Percentiles rank a stretch among this genome's conserved stretches.
Evolutionary conservation across 2,329 filamentous ascomycete genomes (phyloP).

Genomic region (Escovopsis weberi): DNA sequence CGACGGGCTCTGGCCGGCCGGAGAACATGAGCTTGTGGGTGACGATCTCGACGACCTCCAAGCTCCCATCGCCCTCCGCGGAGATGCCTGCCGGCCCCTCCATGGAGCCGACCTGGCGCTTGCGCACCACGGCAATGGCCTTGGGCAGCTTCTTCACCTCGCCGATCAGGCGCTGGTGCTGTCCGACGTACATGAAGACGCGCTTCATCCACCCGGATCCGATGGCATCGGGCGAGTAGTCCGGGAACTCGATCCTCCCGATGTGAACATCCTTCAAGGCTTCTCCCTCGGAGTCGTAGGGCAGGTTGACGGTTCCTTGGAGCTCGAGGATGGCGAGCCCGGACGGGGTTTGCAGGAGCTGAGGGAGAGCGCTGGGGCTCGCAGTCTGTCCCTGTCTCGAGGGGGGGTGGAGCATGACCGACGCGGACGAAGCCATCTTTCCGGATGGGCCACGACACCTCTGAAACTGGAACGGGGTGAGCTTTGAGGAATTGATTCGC

Average conservation of each 20-base stretch:
- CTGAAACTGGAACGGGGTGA: neutral
- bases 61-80: slow-evolving; percentile 25
- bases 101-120: slow-evolving; percentile 25
- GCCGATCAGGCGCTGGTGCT: slow-evolving; percentile 76
- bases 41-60: slow-evolving; percentile 80
- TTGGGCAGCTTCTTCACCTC: slow-evolving; percentile 77
- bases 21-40: slow-evolving; percentile 80
- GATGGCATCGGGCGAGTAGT: slow-evolving; percentile 38
- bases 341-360: slow-evolving; percentile 74
- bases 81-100: slow-evolving; percentile 23
- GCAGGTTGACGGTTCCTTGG: slow-evolving; percentile 77
- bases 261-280: slow-evolving; percentile 27
- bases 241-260: slow-evolving; percentile 65
- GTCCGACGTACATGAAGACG: slow-evolving; percentile 76
- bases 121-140: slow-evolving; percentile 64
- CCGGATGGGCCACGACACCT: neutral
- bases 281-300: slow-evolving; percentile 24
- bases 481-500: no score
- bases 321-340: slow-evolving; percentile 85
- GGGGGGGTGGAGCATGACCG: slow-evolving; percentile 27
- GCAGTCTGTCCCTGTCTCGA: slow-evolving; percentile 9
- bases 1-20: slow-evolving; percentile 71
- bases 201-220: slow-evolving; percentile 74
- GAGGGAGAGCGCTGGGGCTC: slow-evolving; percentile 48
- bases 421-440: slow-evolving; percentile 16